phyloP scores from a whole-genome alignment of 371 early-diverging fungal species.

The Lichtheimia ornata region DNA sequence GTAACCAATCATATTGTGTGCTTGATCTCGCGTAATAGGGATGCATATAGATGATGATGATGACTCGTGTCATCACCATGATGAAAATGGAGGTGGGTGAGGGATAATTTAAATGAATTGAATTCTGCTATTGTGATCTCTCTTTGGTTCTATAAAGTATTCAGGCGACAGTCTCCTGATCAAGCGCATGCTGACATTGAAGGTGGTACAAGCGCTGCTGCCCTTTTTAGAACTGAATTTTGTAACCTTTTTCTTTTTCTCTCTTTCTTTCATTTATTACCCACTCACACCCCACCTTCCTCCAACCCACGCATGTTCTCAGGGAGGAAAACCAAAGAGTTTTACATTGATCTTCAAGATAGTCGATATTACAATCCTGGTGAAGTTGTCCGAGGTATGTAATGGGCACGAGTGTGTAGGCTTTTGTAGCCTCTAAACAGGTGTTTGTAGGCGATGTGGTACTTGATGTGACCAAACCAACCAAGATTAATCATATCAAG shows the following conservation, averaged over 20 bases:
- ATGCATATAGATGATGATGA: no score
- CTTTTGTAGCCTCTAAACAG: no score
- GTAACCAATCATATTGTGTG: no score
- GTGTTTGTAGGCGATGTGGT: slow-evolving; percentile 36
- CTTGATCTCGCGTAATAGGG: no score
- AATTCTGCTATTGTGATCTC: no score
- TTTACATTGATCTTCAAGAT: slow-evolving; percentile 43
- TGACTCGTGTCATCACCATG: no score
- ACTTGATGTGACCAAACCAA: slow-evolving; percentile 36
- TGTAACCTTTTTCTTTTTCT: slow-evolving; percentile 3
- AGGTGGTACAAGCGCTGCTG: background rate
- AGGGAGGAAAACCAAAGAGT: slow-evolving; percentile 31
- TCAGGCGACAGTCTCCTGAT: no score
- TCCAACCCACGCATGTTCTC: slow-evolving; percentile 11
- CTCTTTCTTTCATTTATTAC: background rate
- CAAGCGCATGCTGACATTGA: no score
- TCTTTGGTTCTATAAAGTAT: no score
- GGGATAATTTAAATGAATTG: no score
- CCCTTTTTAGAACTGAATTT: no score
- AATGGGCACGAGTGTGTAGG: background rate
- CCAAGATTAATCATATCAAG: slow-evolving; percentile 36
- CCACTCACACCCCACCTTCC: background rate
- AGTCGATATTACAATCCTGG: slow-evolving; percentile 45
- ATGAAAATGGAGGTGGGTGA: no score
- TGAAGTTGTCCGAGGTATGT: slow-evolving; percentile 41